Evolutionary conservation across 306 rosid genomes (phyloP).

Genomic region (Trichosanthes truncata): DNA sequence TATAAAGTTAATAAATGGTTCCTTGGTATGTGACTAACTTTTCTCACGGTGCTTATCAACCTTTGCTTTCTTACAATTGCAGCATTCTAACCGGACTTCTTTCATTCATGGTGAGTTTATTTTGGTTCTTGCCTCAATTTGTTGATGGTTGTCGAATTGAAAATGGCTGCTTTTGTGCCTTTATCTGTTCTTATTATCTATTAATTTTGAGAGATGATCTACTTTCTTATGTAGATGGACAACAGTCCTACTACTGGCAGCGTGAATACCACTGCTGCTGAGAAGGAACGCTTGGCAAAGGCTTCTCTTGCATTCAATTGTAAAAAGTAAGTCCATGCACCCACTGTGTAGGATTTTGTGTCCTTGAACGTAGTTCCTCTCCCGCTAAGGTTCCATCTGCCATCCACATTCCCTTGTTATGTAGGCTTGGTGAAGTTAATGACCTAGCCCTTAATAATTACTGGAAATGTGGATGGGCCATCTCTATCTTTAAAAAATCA

Average conservation of each 20-base stretch:
- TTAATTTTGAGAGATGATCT: conserved; percentile 4
- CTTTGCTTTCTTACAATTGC: conserved; percentile 22
- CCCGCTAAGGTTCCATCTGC: background rate
- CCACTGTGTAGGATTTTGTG: conserved; percentile 1
- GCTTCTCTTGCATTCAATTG: conserved; percentile 80
- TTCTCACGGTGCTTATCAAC: conserved; percentile 24
- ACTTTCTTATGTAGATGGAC: conserved; percentile 62
- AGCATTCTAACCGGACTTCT: conserved; percentile 98
- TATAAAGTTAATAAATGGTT: background rate
- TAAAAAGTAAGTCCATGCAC: conserved; percentile 55
- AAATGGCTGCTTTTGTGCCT: background rate
- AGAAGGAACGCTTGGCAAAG: conserved; percentile 91
- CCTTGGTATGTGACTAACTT: background rate
- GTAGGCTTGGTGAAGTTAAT: background rate
- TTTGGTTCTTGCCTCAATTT: conserved; percentile 7
- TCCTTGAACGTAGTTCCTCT: background rate
- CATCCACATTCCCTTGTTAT: background rate
- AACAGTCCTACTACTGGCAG: conserved; percentile 97
- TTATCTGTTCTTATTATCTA: background rate
- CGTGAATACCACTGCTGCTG: conserved; percentile 64
- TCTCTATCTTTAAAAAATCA: background rate
- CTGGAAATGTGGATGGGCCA: background rate
- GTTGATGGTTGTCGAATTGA: background rate
- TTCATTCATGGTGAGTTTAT: conserved; percentile 81
- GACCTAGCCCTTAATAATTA: background rate